These are phyloP conservation scores for Kwoniella shivajii DNA, from an alignment of 1,284 basidiomycete genomes.

Conservation along the genomic window DNA sequence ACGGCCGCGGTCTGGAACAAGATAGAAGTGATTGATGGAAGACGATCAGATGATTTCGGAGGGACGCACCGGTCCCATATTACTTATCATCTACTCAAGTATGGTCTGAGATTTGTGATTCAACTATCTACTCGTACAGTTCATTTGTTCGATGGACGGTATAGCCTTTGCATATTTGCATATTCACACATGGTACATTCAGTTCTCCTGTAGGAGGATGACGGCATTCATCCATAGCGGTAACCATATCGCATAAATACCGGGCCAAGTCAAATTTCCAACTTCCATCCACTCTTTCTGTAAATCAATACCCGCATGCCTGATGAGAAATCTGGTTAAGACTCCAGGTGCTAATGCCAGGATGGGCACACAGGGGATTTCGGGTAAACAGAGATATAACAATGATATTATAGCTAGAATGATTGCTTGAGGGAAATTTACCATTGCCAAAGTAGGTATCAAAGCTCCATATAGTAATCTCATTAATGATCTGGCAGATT, in stretches of 20 bases:
- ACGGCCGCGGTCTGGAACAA: too few species aligned
- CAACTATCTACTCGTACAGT: too few species aligned
- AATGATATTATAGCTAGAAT: slow-evolving; percentile 66
- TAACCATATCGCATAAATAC: slow-evolving; percentile 38
- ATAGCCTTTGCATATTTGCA: too few species aligned
- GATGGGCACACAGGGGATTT: slow-evolving; percentile 6
- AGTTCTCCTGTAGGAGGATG: not conserved
- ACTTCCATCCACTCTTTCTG: slow-evolving; percentile 43
- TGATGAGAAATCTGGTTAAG: not conserved
- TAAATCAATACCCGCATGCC: slow-evolving; percentile 14
- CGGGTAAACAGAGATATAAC: slow-evolving; percentile 21
- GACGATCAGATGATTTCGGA: too few species aligned
- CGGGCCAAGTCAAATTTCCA: slow-evolving; percentile 48
- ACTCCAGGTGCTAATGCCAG: slow-evolving; percentile 6
- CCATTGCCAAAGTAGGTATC: slow-evolving; percentile 78
- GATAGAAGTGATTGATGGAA: too few species aligned
- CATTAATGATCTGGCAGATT: slow-evolving; percentile 29
- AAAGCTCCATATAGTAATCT: slow-evolving; percentile 71
- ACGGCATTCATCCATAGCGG: slow-evolving; percentile 33
- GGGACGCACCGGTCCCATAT: too few species aligned
- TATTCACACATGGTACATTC: too few species aligned
- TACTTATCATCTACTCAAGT: too few species aligned
- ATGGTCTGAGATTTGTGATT: too few species aligned
- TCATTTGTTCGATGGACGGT: too few species aligned
- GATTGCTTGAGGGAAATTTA: slow-evolving; percentile 85